These are phyloP conservation scores for Lasiosphaeris hirsuta DNA, from an alignment of 495 filamentous ascomycete species.

Conservation along the genomic window DNA sequence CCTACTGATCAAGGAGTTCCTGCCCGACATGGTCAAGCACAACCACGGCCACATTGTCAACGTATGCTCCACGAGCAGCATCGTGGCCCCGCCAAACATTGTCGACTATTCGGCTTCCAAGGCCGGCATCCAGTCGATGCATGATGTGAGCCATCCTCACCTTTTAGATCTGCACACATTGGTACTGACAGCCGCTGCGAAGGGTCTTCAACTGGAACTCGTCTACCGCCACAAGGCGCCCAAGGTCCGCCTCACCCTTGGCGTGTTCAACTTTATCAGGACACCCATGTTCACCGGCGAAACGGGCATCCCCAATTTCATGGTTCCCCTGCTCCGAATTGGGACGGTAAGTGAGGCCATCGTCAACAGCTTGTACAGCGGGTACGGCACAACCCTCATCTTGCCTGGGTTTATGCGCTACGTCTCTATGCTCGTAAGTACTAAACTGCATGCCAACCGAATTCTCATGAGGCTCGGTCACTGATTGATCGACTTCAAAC, in stretches of 20 bases:
- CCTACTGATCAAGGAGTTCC: constrained; percentile 27
- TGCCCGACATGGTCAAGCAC: constrained; percentile 22
- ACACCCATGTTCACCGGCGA: constrained; percentile 33
- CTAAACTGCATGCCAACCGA: too few species aligned
- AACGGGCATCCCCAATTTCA: constrained; percentile 29
- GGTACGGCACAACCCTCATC: constrained; percentile 29
- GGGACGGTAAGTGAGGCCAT: constrained; percentile 36
- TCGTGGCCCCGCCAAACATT: constrained; percentile 18
- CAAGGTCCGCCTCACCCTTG: constrained; percentile 30
- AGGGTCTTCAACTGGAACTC: constrained; percentile 24
- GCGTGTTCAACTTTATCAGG: constrained; percentile 33
- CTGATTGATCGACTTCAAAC: neutral
- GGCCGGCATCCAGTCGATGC: constrained; percentile 19
- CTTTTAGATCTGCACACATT: neutral
- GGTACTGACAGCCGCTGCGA: neutral
- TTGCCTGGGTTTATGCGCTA: constrained; percentile 34
- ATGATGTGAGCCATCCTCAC: constrained; percentile 9
- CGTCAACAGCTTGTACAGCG: constrained; percentile 31
- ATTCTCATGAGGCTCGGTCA: neutral
- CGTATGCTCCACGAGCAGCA: constrained; percentile 21
- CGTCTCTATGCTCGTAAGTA: constrained; percentile 34
- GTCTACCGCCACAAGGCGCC: constrained; percentile 25
- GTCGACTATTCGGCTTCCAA: constrained; percentile 26
- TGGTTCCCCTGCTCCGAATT: constrained; percentile 36
- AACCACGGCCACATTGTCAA: constrained; percentile 27